Percentiles rank a stretch among this genome's conserved stretches.
Conservation (phyloP, 176 grass and related monocot genomes). For the Eragrostis curvula region DNA sequence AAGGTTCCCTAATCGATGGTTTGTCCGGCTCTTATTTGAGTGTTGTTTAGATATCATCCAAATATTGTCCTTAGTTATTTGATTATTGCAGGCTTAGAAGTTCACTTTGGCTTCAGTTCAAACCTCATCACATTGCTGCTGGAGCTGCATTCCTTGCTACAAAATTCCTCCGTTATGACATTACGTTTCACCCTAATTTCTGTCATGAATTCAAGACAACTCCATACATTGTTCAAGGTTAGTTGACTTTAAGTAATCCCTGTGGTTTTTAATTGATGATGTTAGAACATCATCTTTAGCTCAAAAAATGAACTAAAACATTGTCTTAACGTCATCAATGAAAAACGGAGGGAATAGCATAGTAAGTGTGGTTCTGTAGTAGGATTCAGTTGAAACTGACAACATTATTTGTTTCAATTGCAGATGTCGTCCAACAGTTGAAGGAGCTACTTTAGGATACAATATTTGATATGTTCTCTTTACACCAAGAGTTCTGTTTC, state of each 20-base stretch:
- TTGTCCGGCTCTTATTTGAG: slow-evolving; percentile 23
- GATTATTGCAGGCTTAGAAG: slow-evolving; percentile 64
- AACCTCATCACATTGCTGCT: slow-evolving; percentile 87
- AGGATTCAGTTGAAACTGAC: slow-evolving; percentile 28
- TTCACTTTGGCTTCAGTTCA: slow-evolving; percentile 96
- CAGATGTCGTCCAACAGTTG: slow-evolving; percentile 90
- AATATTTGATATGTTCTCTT: slow-evolving; percentile 9
- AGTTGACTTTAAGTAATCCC: slow-evolving; percentile 15
- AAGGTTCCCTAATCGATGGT: slow-evolving; percentile 38
- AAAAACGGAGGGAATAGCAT: neutral
- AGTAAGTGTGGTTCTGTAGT: slow-evolving; percentile 9
- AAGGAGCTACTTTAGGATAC: slow-evolving; percentile 67
- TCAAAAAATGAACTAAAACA: too few relatives aligned
- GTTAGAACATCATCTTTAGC: too few relatives aligned
- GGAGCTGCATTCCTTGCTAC: slow-evolving; percentile 86
- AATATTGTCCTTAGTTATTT: slow-evolving; percentile 33
- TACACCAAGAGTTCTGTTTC: slow-evolving; percentile 23
- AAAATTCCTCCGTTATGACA: slow-evolving; percentile 63
- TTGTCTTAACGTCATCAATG: too few relatives aligned
- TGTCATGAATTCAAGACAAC: slow-evolving; percentile 83
- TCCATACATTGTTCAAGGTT: slow-evolving; percentile 76
- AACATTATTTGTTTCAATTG: slow-evolving; percentile 35
- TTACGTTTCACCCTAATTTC: slow-evolving; percentile 61
- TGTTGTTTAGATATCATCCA: slow-evolving; percentile 10
- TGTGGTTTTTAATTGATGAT: too few relatives aligned